These are phyloP conservation scores for Coemansia asiatica DNA, from an alignment of 192 early-diverging fungal genomes.

Conservation along the genomic window DNA sequence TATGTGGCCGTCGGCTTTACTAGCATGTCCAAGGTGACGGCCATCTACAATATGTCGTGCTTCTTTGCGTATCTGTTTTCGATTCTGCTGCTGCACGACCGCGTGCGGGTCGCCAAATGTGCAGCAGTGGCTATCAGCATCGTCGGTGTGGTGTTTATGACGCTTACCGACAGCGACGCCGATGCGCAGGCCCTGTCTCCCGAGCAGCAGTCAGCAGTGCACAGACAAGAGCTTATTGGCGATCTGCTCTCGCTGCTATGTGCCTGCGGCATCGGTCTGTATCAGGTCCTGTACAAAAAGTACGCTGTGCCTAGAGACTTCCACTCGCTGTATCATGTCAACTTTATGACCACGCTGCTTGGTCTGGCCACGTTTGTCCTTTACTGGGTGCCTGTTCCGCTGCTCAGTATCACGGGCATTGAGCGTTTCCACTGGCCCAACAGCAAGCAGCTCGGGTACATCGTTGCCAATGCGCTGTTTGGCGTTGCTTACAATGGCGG, in stretches of 20 bases:
- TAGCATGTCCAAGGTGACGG: constrained; percentile 76
- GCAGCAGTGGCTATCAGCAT: constrained; percentile 66
- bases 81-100: constrained; percentile 66
- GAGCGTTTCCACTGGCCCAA: constrained; percentile 72
- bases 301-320: constrained; percentile 59
- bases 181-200: constrained; percentile 9
- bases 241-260: constrained; percentile 64
- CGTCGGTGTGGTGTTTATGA: constrained; percentile 69
- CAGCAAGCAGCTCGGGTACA: constrained; percentile 50
- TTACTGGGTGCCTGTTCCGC: constrained; percentile 73
- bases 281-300: constrained; percentile 80
- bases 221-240: constrained; percentile 51
- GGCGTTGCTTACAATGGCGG: constrained; percentile 76
- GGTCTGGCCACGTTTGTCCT: constrained; percentile 67
- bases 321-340: constrained; percentile 72
- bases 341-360: constrained; percentile 69
- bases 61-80: constrained; percentile 86
- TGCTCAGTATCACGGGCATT: constrained; percentile 60
- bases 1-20: constrained; percentile 72
- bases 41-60: constrained; percentile 79
- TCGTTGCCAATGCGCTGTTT: constrained; percentile 66
- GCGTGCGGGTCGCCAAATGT: constrained; percentile 61
- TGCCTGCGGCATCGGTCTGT: constrained; percentile 73
- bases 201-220: constrained; percentile 6
- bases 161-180: constrained; percentile 40